These are phyloP conservation scores for Sophora flavescens DNA, from an alignment of 306 rosid species.

Conservation along the genomic window DNA sequence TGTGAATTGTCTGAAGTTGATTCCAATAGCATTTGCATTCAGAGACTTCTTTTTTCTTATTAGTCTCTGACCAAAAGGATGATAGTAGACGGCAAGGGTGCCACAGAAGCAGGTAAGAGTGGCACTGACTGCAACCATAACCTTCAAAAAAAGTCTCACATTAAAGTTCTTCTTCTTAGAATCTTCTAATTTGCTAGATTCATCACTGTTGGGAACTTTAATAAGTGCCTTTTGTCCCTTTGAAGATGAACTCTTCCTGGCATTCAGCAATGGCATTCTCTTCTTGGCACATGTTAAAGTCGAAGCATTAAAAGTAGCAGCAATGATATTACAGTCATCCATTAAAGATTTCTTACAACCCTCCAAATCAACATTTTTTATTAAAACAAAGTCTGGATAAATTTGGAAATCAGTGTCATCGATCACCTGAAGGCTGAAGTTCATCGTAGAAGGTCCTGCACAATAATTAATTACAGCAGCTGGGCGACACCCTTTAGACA, in stretches of 20 bases:
- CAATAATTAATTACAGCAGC: slow-evolving; percentile 37
- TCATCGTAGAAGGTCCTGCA: neutral
- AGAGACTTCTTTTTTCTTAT: slow-evolving; percentile 20
- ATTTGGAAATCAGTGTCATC: slow-evolving; percentile 49
- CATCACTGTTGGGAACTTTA: slow-evolving; percentile 24
- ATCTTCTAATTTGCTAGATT: neutral
- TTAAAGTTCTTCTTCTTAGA: slow-evolving; percentile 30
- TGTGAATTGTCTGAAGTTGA: slow-evolving; percentile 54
- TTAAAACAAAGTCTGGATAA: neutral
- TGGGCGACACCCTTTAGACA: slow-evolving; percentile 45
- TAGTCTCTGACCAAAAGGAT: slow-evolving; percentile 42
- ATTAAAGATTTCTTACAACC: slow-evolving; percentile 44
- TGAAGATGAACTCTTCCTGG: slow-evolving; percentile 49
- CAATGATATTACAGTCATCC: slow-evolving; percentile 45
- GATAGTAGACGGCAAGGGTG: slow-evolving; percentile 45
- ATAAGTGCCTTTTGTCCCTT: slow-evolving; percentile 43
- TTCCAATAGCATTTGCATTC: slow-evolving; percentile 40
- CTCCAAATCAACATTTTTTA: slow-evolving; percentile 12
- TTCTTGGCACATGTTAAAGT: slow-evolving; percentile 41
- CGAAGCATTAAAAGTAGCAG: slow-evolving; percentile 45
- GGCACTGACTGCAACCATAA: slow-evolving; percentile 41
- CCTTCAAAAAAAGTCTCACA: slow-evolving; percentile 30
- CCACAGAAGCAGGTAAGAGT: slow-evolving; percentile 47
- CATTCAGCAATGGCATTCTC: slow-evolving; percentile 51
- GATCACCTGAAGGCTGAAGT: slow-evolving; percentile 39